A percentile compares a stretch with the other conserved stretches of the same genome.
Evolutionary conservation across 2,329 filamentous ascomycete genomes (phyloP).

Genomic region (Coniella lustricola): DNA sequence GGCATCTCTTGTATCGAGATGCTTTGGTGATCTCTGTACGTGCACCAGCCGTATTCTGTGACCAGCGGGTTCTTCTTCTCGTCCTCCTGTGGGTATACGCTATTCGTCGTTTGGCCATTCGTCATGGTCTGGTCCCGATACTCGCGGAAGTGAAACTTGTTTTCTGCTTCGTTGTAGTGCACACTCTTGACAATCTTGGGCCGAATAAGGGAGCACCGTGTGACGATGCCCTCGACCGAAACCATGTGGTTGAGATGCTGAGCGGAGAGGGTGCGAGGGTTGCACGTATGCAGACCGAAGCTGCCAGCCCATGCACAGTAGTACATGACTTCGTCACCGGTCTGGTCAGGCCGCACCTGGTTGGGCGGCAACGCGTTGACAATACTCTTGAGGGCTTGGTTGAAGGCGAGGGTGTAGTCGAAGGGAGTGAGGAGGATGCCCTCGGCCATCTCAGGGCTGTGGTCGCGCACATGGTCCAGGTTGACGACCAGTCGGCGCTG

Average conservation of each 20-base stretch:
- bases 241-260: conserved; percentile 93
- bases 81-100: conserved; percentile 90
- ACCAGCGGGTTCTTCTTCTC: conserved; percentile 85
- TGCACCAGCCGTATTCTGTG: conserved; percentile 94
- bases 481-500: conserved; percentile 62
- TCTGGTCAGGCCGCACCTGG: conserved; percentile 68
- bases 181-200: conserved; percentile 98
- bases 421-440: conserved; percentile 79
- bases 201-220: conserved; percentile 87
- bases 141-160: conserved; percentile 80
- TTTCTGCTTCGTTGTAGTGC: conserved; percentile 84
- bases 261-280: conserved; percentile 85
- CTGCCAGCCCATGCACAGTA: conserved; percentile 97
- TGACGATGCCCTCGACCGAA: conserved; percentile 94
- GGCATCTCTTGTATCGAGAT: conserved; percentile 99
- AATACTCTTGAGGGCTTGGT: conserved; percentile 82
- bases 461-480: conserved; percentile 84
- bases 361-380: conserved; percentile 62
- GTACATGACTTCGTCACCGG: conserved; percentile 72
- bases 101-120: conserved; percentile 78
- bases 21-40: conserved; percentile 93
- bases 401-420: conserved; percentile 81
- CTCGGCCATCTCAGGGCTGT: conserved; percentile 73
- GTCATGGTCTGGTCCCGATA: conserved; percentile 98
- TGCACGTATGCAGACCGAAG: conserved; percentile 92